Conservation (phyloP, 371 early-diverging fungal species). For the Mortierella sp. region DNA sequence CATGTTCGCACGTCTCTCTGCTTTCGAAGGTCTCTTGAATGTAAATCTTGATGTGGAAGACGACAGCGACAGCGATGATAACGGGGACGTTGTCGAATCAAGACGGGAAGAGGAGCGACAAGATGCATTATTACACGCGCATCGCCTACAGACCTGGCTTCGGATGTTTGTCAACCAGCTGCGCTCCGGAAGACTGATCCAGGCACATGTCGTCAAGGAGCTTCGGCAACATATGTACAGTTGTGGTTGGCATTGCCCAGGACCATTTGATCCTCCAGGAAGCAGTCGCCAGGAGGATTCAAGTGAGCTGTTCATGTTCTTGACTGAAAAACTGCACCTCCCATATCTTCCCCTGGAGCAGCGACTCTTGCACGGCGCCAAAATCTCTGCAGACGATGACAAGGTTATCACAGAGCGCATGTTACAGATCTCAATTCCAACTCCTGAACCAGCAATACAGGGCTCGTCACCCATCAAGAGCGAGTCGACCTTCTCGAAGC, state of each 20-base stretch:
- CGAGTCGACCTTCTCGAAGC: constrained; percentile 29
- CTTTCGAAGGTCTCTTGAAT: constrained; percentile 62
- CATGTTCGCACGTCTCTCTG: constrained; percentile 65
- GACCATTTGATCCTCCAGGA: constrained; percentile 39
- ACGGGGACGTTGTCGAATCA: constrained; percentile 3
- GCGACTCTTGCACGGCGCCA: constrained; percentile 67
- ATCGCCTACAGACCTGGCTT: constrained; percentile 59
- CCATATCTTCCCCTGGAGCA: constrained; percentile 70
- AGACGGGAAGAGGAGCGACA: constrained; percentile 19
- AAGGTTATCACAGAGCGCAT: constrained; percentile 68
- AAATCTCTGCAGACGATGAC: constrained; percentile 62
- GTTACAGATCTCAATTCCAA: constrained; percentile 61
- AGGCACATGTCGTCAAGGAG: constrained; percentile 58
- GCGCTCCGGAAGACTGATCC: constrained; percentile 60
- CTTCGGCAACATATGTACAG: constrained; percentile 60
- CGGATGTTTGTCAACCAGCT: constrained; percentile 68
- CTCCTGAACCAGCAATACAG: constrained; percentile 9
- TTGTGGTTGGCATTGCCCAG: constrained; percentile 61
- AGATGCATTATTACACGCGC: constrained; percentile 17
- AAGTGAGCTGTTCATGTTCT: constrained; percentile 66
- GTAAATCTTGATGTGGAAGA: constrained; percentile 44
- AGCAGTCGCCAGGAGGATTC: constrained; percentile 68
- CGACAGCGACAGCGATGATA: constrained; percentile 46
- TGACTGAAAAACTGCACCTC: constrained; percentile 64
- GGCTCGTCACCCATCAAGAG: constrained; percentile 3